Percentiles rank a stretch among this genome's conserved stretches.
phyloP scores from a whole-genome alignment of 805 yeast genomes.

The Metschnikowia similis region DNA sequence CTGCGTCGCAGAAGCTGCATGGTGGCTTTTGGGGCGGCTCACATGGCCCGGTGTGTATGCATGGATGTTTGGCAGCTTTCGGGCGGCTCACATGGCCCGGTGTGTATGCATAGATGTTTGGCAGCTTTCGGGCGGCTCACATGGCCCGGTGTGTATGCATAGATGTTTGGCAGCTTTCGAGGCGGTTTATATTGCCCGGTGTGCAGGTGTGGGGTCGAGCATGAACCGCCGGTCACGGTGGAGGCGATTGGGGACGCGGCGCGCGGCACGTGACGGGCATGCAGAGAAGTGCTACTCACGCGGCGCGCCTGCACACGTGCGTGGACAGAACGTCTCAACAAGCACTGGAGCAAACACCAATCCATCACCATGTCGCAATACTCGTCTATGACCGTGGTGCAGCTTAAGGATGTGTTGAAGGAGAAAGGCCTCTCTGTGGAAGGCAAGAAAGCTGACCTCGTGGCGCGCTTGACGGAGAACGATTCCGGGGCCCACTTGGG shows the following conservation, averaged over 20 bases:
- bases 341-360: neutral
- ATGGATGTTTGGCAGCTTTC: too few relatives aligned
- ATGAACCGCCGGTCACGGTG: neutral
- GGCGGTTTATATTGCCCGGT: too few relatives aligned
- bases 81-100: too few relatives aligned
- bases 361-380: conserved; percentile 45
- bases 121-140: too few relatives aligned
- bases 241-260: neutral
- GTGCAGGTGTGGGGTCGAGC: too few relatives aligned
- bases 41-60: too few relatives aligned
- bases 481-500: conserved; percentile 29
- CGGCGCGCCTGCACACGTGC: neutral
- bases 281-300: neutral
- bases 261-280: neutral
- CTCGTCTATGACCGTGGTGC: conserved; percentile 71
- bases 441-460: conserved; percentile 80
- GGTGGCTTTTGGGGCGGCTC: too few relatives aligned
- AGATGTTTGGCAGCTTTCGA: too few relatives aligned
- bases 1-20: too few relatives aligned
- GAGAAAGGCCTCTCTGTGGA: conserved; percentile 59
- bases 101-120: too few relatives aligned
- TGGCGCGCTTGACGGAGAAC: conserved; percentile 58
- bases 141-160: too few relatives aligned
- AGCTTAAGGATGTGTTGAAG: conserved; percentile 74
- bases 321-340: neutral